Evolutionary conservation across 2,329 filamentous ascomycete species (phyloP), one percentile per base, ranked within the genome.

Genomic region (Mycogone perniciosa): DNA sequence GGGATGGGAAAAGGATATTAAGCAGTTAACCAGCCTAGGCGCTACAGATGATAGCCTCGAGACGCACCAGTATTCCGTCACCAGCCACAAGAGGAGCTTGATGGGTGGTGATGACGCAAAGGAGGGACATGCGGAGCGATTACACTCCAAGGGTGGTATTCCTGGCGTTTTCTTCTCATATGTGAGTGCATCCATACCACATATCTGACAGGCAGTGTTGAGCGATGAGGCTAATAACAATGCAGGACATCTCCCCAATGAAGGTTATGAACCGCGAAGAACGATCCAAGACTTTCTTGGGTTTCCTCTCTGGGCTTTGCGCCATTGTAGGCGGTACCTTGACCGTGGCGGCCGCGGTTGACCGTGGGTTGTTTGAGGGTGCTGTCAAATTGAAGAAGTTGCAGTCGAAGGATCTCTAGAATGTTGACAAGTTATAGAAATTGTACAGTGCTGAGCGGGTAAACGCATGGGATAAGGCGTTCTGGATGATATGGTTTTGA

Each of bases 101-200:
- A 71, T 76, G 26, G 93, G 93, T 47, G 93, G 93, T 5, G 84
- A 86, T 57, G 95, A 95, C 64, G 79, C 85, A 7, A 82, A 86
- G 7, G 90, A 95, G 62, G 92, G 91, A 11, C 93, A 99, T 67
- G 86, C 91, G 65, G 92, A 97, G 76, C 84, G 92, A 37, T 73
- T 95, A 57, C 93, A 99, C 68, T 89, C 92, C 3, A 76, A 84
- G 48, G 91, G 90, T 54, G 93, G 93, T 58, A 97, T 99, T 62
- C 93, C 93, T 0, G 93, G 93, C 40, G 91, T 99, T 10, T 99
- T 99, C 76, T 97, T 99, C 75, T 95, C 90, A 58, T 99, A 99
- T 62, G 88, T 91, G 76, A 80, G 86, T 81, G 27, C 26, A 31
- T 27, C 33, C 20, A 27, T 44, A 31, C 30, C 7, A 44, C 11